Percentiles rank a stretch among this genome's conserved stretches.
phyloP scores from a whole-genome alignment of 495 filamentous ascomycete species.

The Aspergillus wentii region DNA sequence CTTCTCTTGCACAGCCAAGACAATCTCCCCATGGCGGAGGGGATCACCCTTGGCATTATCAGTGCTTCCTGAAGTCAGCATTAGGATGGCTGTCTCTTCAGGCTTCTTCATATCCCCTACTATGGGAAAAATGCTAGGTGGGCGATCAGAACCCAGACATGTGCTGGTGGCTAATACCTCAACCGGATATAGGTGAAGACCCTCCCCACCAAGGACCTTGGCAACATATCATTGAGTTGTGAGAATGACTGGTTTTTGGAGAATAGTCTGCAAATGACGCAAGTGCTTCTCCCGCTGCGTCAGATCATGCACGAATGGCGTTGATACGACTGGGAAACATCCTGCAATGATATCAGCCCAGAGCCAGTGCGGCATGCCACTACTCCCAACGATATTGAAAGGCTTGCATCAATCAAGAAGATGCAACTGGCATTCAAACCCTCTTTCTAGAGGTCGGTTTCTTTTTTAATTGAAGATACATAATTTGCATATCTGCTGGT shows the following conservation, averaged over 20 bases:
- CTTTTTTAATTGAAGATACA: too few species aligned
- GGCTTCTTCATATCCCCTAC: not conserved
- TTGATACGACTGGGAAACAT: not conserved
- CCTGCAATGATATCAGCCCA: conserved; percentile 15
- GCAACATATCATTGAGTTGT: not conserved
- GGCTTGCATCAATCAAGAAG: too few species aligned
- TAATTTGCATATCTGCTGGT: too few species aligned
- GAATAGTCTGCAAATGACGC: conserved; percentile 1
- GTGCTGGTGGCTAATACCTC: not conserved
- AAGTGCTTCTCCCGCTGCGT: not conserved
- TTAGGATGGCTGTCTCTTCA: conserved; percentile 23
- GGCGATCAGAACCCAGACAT: not conserved
- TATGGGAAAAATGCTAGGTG: not conserved
- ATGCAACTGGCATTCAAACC: too few species aligned
- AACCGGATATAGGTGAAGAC: not conserved
- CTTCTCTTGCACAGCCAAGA: conserved; percentile 41
- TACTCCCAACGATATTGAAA: too few species aligned
- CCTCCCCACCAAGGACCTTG: not conserved
- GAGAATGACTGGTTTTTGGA: not conserved
- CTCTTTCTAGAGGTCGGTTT: too few species aligned
- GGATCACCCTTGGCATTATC: conserved; percentile 48
- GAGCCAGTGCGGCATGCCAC: too few species aligned
- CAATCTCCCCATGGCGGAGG: conserved; percentile 34
- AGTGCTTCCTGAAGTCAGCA: conserved; percentile 54
- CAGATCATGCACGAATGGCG: not conserved